Evolutionary conservation across 208 protist genomes (phyloP).

Genomic region (Jaenimonas drosophilae): DNA sequence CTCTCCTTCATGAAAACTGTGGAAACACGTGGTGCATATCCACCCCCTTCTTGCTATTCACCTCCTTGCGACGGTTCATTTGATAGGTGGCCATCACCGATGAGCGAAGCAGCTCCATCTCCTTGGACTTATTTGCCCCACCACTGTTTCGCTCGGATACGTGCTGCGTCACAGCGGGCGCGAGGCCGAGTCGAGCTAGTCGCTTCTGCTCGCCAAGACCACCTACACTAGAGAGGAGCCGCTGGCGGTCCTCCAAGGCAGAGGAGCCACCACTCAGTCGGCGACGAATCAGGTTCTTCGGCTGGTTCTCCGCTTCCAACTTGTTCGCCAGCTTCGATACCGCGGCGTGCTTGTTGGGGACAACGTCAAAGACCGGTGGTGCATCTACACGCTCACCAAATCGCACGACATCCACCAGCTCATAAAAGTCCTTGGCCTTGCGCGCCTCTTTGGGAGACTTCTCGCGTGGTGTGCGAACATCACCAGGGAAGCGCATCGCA

Average conservation of each 20-base stretch:
- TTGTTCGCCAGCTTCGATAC: slow-evolving; percentile 45
- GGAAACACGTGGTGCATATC: slow-evolving; percentile 80
- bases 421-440: slow-evolving; percentile 60
- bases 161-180: slow-evolving; percentile 22
- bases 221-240: slow-evolving; percentile 18
- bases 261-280: background rate
- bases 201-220: slow-evolving; percentile 48
- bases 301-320: slow-evolving; percentile 18
- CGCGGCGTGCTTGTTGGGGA: slow-evolving; percentile 60
- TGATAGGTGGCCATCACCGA: slow-evolving; percentile 75
- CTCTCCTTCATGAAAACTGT: slow-evolving; percentile 21
- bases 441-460: background rate
- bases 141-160: background rate
- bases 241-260: slow-evolving; percentile 6
- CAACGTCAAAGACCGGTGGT: slow-evolving; percentile 74
- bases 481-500: slow-evolving; percentile 31
- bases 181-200: slow-evolving; percentile 48
- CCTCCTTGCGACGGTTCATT: slow-evolving; percentile 32
- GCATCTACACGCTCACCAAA: slow-evolving; percentile 81
- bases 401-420: slow-evolving; percentile 78
- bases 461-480: too few species aligned
- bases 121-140: slow-evolving; percentile 33
- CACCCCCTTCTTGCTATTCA: slow-evolving; percentile 42
- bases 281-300: background rate
- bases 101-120: slow-evolving; percentile 65